A percentile compares a stretch with the other conserved stretches of the same genome.
Conservation (phyloP, 2,329 filamentous ascomycete genomes). For the Pochonia chlamydosporia region DNA sequence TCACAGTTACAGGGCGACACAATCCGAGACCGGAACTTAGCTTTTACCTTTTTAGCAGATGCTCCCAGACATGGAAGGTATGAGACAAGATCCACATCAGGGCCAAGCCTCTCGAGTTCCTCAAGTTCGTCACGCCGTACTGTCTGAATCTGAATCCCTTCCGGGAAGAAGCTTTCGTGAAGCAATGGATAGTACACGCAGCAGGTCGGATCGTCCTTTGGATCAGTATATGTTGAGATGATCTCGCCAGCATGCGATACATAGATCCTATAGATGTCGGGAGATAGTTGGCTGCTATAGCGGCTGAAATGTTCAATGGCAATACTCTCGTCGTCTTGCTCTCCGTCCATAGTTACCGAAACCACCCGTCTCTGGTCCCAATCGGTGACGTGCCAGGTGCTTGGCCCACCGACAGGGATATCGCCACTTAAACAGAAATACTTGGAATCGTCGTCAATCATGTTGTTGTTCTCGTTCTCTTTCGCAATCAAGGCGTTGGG, state of each 20-base stretch:
- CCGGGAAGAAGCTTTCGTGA: slow-evolving; percentile 10
- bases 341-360: slow-evolving; percentile 22
- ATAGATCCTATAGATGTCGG: slow-evolving; percentile 15
- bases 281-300: slow-evolving; percentile 10
- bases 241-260: slow-evolving; percentile 17
- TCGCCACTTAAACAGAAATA: background rate
- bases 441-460: too few relatives aligned
- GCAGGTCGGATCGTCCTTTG: slow-evolving; percentile 19
- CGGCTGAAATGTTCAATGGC: slow-evolving; percentile 18
- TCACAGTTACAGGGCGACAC: slow-evolving; percentile 1
- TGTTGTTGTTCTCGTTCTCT: too few relatives aligned
- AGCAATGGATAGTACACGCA: slow-evolving; percentile 21
- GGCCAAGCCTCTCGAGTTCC: slow-evolving; percentile 20
- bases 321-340: slow-evolving; percentile 18
- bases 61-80: slow-evolving; percentile 12
- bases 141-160: slow-evolving; percentile 15
- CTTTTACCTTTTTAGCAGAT: slow-evolving; percentile 9
- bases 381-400: slow-evolving; percentile 20
- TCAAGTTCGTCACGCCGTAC: slow-evolving; percentile 17
- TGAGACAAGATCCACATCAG: slow-evolving; percentile 19
- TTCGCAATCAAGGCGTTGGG: too few relatives aligned
- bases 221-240: slow-evolving; percentile 15
- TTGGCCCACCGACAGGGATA: slow-evolving; percentile 16
- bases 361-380: slow-evolving; percentile 22
- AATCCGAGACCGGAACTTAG: background rate